Conservation (phyloP, 2,329 filamentous ascomycete genomes). For the Lasiodiplodia gonubiensis region DNA sequence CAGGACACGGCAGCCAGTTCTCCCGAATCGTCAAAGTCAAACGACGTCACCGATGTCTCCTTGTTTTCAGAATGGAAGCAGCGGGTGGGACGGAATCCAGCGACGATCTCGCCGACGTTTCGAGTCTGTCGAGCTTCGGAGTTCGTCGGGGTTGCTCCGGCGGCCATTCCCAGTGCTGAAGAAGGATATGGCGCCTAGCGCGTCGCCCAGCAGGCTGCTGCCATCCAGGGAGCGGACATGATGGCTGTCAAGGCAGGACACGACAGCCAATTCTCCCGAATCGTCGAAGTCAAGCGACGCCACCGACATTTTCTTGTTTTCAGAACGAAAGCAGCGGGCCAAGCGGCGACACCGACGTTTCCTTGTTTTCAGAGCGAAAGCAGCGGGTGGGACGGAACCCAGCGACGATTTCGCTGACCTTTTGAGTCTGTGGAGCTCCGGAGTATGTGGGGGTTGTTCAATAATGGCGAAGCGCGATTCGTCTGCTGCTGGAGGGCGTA, state of each 20-base stretch:
- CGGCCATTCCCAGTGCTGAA: no score
- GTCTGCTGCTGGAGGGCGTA: no score
- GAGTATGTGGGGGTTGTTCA: slow-evolving; percentile 38
- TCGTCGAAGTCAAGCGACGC: slow-evolving; percentile 97
- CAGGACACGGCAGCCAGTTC: slow-evolving; percentile 60
- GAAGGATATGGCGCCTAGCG: no score
- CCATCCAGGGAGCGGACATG: no score
- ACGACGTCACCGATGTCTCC: slow-evolving; percentile 75
- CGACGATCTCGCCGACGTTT: slow-evolving; percentile 78
- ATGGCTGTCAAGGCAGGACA: no score
- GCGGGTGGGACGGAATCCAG: slow-evolving; percentile 72
- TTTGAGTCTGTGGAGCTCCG: slow-evolving; percentile 52
- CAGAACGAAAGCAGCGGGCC: slow-evolving; percentile 55
- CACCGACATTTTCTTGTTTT: slow-evolving; percentile 64
- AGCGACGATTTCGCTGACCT: slow-evolving; percentile 77
- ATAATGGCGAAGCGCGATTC: no score
- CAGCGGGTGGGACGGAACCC: slow-evolving; percentile 72
- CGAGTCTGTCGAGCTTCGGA: no score
- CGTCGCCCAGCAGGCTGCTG: no score
- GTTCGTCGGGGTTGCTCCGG: no score
- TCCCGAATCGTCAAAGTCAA: slow-evolving; percentile 96
- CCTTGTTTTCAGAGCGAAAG: slow-evolving; percentile 54
- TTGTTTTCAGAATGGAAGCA: slow-evolving; percentile 54
- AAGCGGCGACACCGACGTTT: no score
- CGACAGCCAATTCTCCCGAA: slow-evolving; percentile 73